Evolutionary conservation across 345 rosid species (phyloP), one percentile per base, ranked within the genome.

Genomic region (Excoecaria agallocha): DNA sequence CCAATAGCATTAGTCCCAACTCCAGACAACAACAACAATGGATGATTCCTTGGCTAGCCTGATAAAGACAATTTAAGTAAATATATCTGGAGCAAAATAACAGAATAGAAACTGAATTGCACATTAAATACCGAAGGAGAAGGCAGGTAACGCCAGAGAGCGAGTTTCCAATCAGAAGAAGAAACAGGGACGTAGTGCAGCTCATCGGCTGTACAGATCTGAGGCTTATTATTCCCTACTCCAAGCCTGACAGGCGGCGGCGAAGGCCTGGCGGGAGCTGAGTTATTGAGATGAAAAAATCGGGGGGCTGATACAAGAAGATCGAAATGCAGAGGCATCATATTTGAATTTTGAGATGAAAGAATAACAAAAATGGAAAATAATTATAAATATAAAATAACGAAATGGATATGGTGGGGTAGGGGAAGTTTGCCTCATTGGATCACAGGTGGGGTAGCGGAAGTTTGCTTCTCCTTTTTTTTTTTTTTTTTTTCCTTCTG

Each of bases 1-100:
- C 89, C 90, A 69, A 89, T 70, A 55, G 98, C 97, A 76, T 93
- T 93, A 13, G 88, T 86, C 4, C 88, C 98, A 58, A 93, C 80
- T 12, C 97, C 97, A 3, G 94, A 89, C 66, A 93, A 69, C 65
- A 93, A 82, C 78, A 93, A 49, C 78, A 93, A 65, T 12, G 98
- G 97, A 80, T 87, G 97, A n/a, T 87, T 90, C 86, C 94, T 87
- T 51, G 63, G 70, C 8, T 84, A 68, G 85, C 89, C 92, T 85
- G 73, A 46, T 45, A 54, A 67, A 69, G 39, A 10, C 55, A n/a
- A 41, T 2, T 30, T 12, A 7, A 56, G 7, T 4, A 39, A 17
- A 50, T 1, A 41, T 25, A 39, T 22, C 8, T 16, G 41, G n/a
- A 58, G 37, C 37, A 0, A 4, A 61, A 13, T 11, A 50, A 50